Base-by-base conservation (phyloP, 2,329 filamentous ascomycete genomes). In the Tolypocladium nubicola region DNA sequence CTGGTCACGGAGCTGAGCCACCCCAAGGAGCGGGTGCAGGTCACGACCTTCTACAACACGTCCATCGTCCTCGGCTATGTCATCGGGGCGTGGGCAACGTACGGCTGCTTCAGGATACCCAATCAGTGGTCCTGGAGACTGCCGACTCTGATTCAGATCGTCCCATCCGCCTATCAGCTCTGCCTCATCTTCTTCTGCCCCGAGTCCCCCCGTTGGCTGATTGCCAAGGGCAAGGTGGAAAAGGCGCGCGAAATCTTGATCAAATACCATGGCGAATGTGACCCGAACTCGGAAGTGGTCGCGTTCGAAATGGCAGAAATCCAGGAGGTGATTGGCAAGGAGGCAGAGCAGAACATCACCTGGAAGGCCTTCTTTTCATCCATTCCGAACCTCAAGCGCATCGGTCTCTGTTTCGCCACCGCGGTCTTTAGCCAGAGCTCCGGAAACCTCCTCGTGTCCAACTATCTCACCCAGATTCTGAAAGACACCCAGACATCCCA, bases 121-220 rank as follows among this genome's bases (percentile, higher is more conserved):
- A 59, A 57, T 19, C 56, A 64, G 35, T 82, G 79, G 80, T 73
- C 74, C 0, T 79, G 77, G 80, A 71, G 78, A 52, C 70, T 82
- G 21, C 82, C 81, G 0, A 78, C 77, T 1, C 69, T 83, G 4
- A 65, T 81, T 2, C 82, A 84, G 64, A 74, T 76, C 49, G 59
- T 76, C 5, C 77, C 74, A 71, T 65, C 74, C 1, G 63, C 61
- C 0, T 71, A 70, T 35, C 71, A 79, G 60, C 71, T 81, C 21
- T 56, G 68, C 11, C 74, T 77, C 56, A 67, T 79, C 54, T 73
- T 71, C 61, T 77, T 81, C 54, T 74, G 83, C 6, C 83, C 83
- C 0, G 84, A 87, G 60, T 82, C 77, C 0, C 84, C 84, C 1
- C 75, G 84, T 41, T 86, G 78, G 76, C 67, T 84, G 35, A 73